Evolutionary conservation across 2,329 filamentous ascomycete genomes (phyloP).

Genomic region (Cadophora sp.): DNA sequence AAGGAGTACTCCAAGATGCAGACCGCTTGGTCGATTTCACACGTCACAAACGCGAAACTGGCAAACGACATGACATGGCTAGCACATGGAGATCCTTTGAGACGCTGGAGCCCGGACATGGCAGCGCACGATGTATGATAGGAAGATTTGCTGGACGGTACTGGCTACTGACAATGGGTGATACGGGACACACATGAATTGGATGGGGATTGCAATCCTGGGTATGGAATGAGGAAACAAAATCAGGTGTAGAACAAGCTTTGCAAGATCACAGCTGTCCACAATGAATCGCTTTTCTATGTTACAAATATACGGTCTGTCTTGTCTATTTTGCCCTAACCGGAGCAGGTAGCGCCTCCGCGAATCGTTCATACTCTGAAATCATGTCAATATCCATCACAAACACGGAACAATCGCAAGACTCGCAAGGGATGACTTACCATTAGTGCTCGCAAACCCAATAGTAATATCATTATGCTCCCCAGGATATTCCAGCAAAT

Average conservation of each 20-base stretch:
- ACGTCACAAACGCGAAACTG: background rate
- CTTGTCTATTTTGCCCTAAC: background rate
- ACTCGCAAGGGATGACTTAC: no score
- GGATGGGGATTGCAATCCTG: background rate
- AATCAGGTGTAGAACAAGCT: background rate
- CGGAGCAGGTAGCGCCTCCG: background rate
- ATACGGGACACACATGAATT: background rate
- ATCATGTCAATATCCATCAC: no score
- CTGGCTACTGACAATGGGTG: background rate
- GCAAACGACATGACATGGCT: background rate
- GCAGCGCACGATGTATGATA: background rate
- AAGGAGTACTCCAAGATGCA: constrained; percentile 69
- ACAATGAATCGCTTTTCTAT: background rate
- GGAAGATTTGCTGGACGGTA: background rate
- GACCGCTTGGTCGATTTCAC: constrained; percentile 60
- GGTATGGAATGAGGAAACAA: background rate
- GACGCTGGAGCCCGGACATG: background rate
- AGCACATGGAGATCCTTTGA: background rate
- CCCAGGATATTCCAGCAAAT: no score
- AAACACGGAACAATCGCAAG: no score
- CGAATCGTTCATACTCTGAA: background rate
- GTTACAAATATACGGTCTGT: background rate
- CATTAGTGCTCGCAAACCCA: no score
- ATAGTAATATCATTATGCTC: no score
- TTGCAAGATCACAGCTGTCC: background rate